Evolutionary conservation across 306 rosid species (phyloP).

Genomic region (barrel medic (Medicago truncatula)): MtrunA17r5.0-ANR NC_053042.1:31133501-31134000

Average conservation of each 20-base stretch:
- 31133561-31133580: no score
- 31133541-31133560: no score
- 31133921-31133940: slow-evolving; percentile 36
- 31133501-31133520: no score
- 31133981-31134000: slow-evolving; percentile 95
- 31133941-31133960: slow-evolving; percentile 71
- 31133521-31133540: no score
- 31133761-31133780: slow-evolving; percentile 86
- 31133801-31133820: slow-evolving; percentile 94
- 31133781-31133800: slow-evolving; percentile 81
- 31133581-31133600: no score
- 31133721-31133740: slow-evolving; percentile 67
- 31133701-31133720: slow-evolving; percentile 76
- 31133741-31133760: slow-evolving; percentile 93
- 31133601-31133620: slow-evolving; percentile 27
- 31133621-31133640: slow-evolving; percentile 38
- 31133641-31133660: slow-evolving; percentile 87
- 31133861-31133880: slow-evolving; percentile 42
- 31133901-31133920: slow-evolving; percentile 19
- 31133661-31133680: slow-evolving; percentile 77
- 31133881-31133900: slow-evolving; percentile 30
- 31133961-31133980: slow-evolving; percentile 98
- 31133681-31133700: slow-evolving; percentile 93
- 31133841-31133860: slow-evolving; percentile 97
- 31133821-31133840: slow-evolving; percentile 78